Evolutionary conservation across 441 rosid species (phyloP), one percentile per base, ranked within the genome.

Genomic region (Eutrema salsugineum): DNA sequence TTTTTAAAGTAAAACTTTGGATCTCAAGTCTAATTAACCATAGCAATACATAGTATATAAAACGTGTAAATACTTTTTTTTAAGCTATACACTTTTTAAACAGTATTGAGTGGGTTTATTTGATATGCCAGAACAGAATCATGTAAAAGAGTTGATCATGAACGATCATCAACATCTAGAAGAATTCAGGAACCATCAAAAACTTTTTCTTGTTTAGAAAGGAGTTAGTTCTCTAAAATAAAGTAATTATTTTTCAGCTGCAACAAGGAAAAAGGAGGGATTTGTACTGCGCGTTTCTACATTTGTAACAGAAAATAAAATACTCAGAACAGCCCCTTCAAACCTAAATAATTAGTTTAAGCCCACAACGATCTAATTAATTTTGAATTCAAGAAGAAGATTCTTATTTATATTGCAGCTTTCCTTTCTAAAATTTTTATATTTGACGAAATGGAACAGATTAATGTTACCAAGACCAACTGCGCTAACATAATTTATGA

Each of bases 81-180:
- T 32, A 35, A 44, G 55, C 46, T 38, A 12, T 14, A 8, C 0
- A 20, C 33, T 47, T 20, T 28, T 2, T 30, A 17, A 17, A 28
- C 71, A 11, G 27, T 1, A n/a, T 2, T 0, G 6, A 46, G 27
- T 46, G 24, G 2, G 22, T 8, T n/a, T 19, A 56, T 56, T 53
- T 11, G 22, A 35, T 20, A 16, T 16, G 63, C 16, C 30, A 57
- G 36, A 57, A 50, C 30, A 57, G 36, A 57, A 50, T 35, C 0
- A 56, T 17, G 28, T 40, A 10, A 59, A 39, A 40, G 20, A 40
- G 5, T 48, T 22, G 14, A 59, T 51, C 38, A 60, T n/a, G n/a
- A n/a, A 28, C 30, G 35, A 33, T 48, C 32, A 59, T 70, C 49
- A 16, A 16, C 24, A 24, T 61, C 60, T 70, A 59, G 49, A 71